These are phyloP conservation scores for Mycocentrospora acerina DNA, from an alignment of 2,329 filamentous ascomycete genomes.

Conservation along the genomic window DNA sequence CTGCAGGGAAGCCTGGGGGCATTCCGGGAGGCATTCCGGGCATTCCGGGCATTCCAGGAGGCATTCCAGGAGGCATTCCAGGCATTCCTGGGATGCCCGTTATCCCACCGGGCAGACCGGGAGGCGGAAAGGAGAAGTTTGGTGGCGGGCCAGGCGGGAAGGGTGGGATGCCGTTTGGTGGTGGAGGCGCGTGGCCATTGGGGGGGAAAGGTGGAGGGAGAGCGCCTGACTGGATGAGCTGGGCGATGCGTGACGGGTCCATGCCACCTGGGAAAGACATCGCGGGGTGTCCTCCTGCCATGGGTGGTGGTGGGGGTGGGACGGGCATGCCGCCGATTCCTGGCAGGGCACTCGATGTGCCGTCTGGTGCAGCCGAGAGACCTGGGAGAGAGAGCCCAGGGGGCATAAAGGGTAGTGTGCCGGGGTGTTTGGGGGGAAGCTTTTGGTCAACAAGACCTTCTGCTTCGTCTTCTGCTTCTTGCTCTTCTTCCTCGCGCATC, in stretches of 20 bases:
- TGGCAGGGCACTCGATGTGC: constrained; percentile 51
- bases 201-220: constrained; percentile 39
- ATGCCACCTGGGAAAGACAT: constrained; percentile 23
- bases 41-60: constrained; percentile 6
- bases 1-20: constrained; percentile 29
- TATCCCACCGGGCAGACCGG: too few relatives aligned
- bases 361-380: constrained; percentile 38
- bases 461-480: constrained; percentile 88
- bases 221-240: constrained; percentile 36
- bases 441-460: constrained; percentile 92
- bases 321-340: constrained; percentile 48
- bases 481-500: constrained; percentile 88
- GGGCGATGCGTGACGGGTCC: constrained; percentile 35
- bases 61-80: constrained; percentile 14
- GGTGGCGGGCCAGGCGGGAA: constrained; percentile 44
- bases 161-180: constrained; percentile 29
- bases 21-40: constrained; percentile 13
- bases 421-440: constrained; percentile 64
- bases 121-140: constrained; percentile 28
- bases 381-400: constrained; percentile 54
- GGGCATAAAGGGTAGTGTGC: constrained; percentile 57
- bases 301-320: constrained; percentile 26
- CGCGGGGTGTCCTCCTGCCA: constrained; percentile 8
- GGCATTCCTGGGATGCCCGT: constrained; percentile 26
- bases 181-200: constrained; percentile 23